Conservation (phyloP, 495 filamentous ascomycete genomes). For the Margaritispora aquatica region DNA sequence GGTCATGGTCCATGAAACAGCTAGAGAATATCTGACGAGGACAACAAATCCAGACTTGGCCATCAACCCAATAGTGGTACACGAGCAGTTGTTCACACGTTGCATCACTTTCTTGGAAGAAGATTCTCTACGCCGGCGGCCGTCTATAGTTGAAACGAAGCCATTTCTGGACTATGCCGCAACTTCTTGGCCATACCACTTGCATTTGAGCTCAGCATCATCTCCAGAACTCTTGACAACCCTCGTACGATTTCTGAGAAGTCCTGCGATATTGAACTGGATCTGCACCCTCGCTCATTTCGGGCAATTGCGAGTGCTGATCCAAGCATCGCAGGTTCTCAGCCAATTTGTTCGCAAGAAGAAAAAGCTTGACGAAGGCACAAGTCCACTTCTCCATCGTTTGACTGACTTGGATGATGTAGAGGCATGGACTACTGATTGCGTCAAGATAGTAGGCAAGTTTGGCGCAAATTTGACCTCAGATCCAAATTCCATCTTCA, state of each 20-base stretch:
- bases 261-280: neutral
- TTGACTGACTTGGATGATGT: neutral
- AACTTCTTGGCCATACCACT: slow-evolving; percentile 2
- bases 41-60: neutral
- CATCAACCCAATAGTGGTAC: neutral
- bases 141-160: neutral
- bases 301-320: neutral
- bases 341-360: neutral
- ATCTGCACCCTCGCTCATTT: neutral
- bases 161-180: slow-evolving; percentile 3
- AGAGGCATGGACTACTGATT: slow-evolving; percentile 1
- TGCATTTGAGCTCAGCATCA: neutral
- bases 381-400: neutral
- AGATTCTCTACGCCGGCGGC: neutral
- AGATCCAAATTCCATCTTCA: neutral
- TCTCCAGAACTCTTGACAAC: neutral
- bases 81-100: neutral
- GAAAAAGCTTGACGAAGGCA: neutral
- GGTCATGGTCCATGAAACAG: slow-evolving; percentile 36
- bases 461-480: neutral
- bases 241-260: slow-evolving; percentile 1
- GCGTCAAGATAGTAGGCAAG: slow-evolving; percentile 6
- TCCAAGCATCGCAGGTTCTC: slow-evolving; percentile 1
- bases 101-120: neutral
- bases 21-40: slow-evolving; percentile 4